Conservation (phyloP, 164 flowering plant species). For the Vitis vinifera region DNA sequence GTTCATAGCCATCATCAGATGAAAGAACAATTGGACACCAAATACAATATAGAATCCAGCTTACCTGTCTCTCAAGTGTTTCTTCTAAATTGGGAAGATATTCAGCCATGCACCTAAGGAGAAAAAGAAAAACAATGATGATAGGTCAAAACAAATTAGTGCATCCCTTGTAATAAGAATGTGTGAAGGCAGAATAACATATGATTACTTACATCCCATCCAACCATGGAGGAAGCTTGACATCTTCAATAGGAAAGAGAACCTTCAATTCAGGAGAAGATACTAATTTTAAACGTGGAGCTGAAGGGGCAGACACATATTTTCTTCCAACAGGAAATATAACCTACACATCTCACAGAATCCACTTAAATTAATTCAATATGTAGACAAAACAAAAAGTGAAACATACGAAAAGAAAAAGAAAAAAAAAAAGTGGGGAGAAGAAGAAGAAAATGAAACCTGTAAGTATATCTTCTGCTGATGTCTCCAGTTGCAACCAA, state of each 20-base stretch:
- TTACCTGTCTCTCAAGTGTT: slow-evolving; percentile 67
- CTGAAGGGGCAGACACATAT: slow-evolving; percentile 46
- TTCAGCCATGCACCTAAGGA: slow-evolving; percentile 92
- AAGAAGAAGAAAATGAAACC: slow-evolving; percentile 35
- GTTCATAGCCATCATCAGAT: slow-evolving; percentile 5
- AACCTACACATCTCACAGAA: slow-evolving; percentile 45
- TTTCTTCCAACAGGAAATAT: slow-evolving; percentile 66
- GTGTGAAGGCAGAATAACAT: slow-evolving; percentile 5
- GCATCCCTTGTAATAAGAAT: neutral
- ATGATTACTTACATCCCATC: slow-evolving; percentile 78
- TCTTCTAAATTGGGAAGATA: slow-evolving; percentile 87
- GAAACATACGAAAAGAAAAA: neutral
- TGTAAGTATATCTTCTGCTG: slow-evolving; percentile 77
- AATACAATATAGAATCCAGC: slow-evolving; percentile 9
- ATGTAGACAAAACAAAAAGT: neutral
- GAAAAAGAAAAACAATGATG: slow-evolving; percentile 8
- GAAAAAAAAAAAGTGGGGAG: neutral
- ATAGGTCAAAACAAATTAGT: neutral
- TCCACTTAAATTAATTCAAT: slow-evolving; percentile 1
- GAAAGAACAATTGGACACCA: neutral
- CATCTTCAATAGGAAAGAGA: slow-evolving; percentile 77
- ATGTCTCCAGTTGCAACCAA: slow-evolving; percentile 37
- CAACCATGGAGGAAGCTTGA: slow-evolving; percentile 86
- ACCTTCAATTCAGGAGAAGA: slow-evolving; percentile 72
- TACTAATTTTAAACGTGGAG: slow-evolving; percentile 80